A percentile compares a stretch with the other conserved stretches of the same genome.
Conservation (phyloP, 1,139 yeast genomes). For the Yamadazyma atlantica region DNA sequence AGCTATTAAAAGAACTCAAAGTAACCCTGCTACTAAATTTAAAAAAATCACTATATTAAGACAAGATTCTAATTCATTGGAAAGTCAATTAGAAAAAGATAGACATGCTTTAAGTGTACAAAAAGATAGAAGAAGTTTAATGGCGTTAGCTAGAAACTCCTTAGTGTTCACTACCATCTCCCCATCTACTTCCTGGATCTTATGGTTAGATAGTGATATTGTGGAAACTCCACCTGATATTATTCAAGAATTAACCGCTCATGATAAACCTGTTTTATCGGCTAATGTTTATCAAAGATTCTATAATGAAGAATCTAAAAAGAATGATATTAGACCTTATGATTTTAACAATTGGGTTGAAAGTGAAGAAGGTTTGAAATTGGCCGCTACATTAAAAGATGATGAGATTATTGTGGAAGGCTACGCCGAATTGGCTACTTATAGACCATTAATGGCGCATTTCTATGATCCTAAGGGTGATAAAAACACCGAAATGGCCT, state of each 20-base stretch:
- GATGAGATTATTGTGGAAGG: conserved; percentile 95
- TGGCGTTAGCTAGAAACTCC: conserved; percentile 95
- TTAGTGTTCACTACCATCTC: conserved; percentile 84
- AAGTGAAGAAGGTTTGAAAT: conserved; percentile 75
- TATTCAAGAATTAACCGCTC: conserved; percentile 84
- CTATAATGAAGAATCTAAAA: conserved; percentile 54
- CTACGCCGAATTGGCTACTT: conserved; percentile 88
- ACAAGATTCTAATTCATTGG: conserved; percentile 81
- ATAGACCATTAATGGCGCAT: conserved; percentile 93
- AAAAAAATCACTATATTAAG: conserved; percentile 82
- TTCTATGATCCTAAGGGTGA: conserved; percentile 70
- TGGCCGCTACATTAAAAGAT: conserved; percentile 70
- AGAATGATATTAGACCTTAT: conserved; percentile 75
- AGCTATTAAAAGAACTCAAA: conserved; percentile 60
- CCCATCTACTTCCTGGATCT: conserved; percentile 89
- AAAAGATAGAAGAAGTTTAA: conserved; percentile 81
- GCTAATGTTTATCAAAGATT: conserved; percentile 92
- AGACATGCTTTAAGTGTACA: conserved; percentile 74
- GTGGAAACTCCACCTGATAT: conserved; percentile 81
- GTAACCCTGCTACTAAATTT: conserved; percentile 62
- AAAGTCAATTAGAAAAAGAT: conserved; percentile 71
- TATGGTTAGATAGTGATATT: conserved; percentile 95
- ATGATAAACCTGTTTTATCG: conserved; percentile 81
- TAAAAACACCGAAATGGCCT: conserved; percentile 61
- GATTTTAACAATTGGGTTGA: conserved; percentile 98